These are phyloP conservation scores for Apiotrichum sp. DNA, from an alignment of 1,284 basidiomycete genomes.

Conservation along the genomic window DNA sequence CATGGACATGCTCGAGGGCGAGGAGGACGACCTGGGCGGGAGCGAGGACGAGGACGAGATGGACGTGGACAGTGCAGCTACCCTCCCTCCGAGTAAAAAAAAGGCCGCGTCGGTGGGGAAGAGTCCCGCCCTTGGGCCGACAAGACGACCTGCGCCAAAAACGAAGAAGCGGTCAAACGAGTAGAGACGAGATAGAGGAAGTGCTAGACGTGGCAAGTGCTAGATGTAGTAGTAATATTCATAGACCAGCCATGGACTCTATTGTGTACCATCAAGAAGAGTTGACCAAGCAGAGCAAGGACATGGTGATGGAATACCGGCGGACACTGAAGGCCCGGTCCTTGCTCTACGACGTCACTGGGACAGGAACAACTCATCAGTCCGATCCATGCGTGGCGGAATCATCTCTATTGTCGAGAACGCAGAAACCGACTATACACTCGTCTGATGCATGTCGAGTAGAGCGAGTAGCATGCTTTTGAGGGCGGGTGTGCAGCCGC, in stretches of 20 bases:
- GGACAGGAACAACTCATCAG: too few relatives aligned
- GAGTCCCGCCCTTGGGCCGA: constrained; percentile 5
- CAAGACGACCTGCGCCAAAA: background rate
- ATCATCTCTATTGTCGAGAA: too few relatives aligned
- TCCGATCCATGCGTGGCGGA: too few relatives aligned
- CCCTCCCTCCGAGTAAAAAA: background rate
- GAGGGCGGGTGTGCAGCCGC: too few relatives aligned
- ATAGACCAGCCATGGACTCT: background rate
- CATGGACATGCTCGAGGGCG: constrained; percentile 36
- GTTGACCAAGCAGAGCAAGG: too few relatives aligned
- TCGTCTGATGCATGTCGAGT: too few relatives aligned
- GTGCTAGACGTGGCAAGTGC: background rate
- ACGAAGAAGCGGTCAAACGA: background rate
- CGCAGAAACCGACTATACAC: too few relatives aligned
- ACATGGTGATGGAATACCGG: too few relatives aligned
- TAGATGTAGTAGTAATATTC: background rate
- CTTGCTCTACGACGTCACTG: too few relatives aligned
- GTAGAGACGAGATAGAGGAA: background rate
- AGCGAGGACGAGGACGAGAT: constrained; percentile 41
- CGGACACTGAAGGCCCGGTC: too few relatives aligned
- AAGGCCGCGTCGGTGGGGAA: background rate
- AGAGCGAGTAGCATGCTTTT: too few relatives aligned
- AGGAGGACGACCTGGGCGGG: constrained; percentile 27
- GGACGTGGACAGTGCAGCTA: constrained; percentile 16
- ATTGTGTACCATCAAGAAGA: background rate